Percentiles rank a stretch among this genome's conserved stretches.
These are phyloP conservation scores for Graphilbum ipis-grandicollis DNA, from an alignment of 2,329 filamentous ascomycete genomes.

Conservation along the genomic window DNA sequence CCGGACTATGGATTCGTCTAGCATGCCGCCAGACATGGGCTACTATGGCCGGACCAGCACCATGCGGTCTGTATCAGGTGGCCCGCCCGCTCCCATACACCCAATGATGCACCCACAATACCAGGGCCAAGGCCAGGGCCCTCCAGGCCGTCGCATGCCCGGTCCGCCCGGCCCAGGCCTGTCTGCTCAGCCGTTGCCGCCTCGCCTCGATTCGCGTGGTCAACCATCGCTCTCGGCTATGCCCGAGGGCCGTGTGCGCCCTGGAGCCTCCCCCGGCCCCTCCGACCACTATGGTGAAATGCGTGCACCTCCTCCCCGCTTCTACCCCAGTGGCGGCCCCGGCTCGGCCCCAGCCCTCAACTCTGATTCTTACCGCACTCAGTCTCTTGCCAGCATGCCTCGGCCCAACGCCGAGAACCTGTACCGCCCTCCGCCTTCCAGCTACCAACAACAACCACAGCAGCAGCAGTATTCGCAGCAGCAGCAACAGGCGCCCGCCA, in stretches of 20 bases:
- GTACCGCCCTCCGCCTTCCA: conserved; percentile 47
- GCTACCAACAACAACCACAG: too few species aligned
- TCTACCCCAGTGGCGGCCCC: conserved; percentile 43
- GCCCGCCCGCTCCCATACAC: conserved; percentile 25
- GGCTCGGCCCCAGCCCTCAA: conserved; percentile 56
- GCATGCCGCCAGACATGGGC: conserved; percentile 21
- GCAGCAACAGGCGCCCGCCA: conserved; percentile 50
- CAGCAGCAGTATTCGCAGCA: too few species aligned
- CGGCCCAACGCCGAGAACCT: conserved; percentile 41
- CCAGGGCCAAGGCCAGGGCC: too few species aligned
- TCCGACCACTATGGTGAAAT: conserved; percentile 23
- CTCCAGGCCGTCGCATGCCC: conserved; percentile 27
- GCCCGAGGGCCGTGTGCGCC: background rate
- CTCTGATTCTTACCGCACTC: conserved; percentile 75
- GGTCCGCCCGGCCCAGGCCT: conserved; percentile 27
- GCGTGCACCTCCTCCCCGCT: conserved; percentile 35
- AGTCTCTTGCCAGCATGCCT: conserved; percentile 66
- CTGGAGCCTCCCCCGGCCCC: background rate
- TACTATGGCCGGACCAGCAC: conserved; percentile 27
- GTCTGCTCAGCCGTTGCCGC: conserved; percentile 17
- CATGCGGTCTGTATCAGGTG: conserved; percentile 32
- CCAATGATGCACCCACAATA: conserved; percentile 28
- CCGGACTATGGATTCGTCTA: conserved; percentile 26
- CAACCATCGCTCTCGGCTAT: conserved; percentile 21
- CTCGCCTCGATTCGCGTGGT: conserved; percentile 39